These are phyloP conservation scores for Letharia columbiana DNA, from an alignment of 495 filamentous ascomycete genomes.

Conservation along the genomic window DNA sequence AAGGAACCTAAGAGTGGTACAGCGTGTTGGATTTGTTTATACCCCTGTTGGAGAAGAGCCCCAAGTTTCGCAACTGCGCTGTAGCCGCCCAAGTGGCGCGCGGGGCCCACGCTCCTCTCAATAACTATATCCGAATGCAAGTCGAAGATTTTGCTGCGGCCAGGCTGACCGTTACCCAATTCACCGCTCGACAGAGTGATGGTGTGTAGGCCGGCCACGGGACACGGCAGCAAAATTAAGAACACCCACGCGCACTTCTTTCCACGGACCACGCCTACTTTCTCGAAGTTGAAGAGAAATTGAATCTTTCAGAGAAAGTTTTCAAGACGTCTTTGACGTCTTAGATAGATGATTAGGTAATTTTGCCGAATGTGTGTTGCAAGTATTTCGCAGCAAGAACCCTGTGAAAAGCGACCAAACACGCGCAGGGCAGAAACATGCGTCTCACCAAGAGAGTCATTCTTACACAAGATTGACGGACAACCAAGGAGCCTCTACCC, in stretches of 20 bases:
- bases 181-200: background rate
- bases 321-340: background rate
- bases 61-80: background rate
- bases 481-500: background rate
- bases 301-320: background rate
- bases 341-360: background rate
- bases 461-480: background rate
- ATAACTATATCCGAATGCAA: background rate
- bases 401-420: background rate
- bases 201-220: background rate
- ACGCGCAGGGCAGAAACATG: background rate
- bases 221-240: background rate
- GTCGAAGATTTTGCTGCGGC: background rate
- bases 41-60: background rate
- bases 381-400: background rate
- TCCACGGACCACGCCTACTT: background rate
- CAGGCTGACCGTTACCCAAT: background rate
- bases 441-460: background rate
- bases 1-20: background rate
- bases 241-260: too few relatives aligned
- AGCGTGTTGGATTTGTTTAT: background rate
- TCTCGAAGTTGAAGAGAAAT: too few relatives aligned
- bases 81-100: conserved; percentile 4
- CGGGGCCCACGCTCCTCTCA: background rate
- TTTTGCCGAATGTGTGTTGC: background rate